A percentile compares a stretch with the other conserved stretches of the same genome.
phyloP scores from a whole-genome alignment of 192 early-diverging fungal genomes.

The Podila clonocystis region DNA sequence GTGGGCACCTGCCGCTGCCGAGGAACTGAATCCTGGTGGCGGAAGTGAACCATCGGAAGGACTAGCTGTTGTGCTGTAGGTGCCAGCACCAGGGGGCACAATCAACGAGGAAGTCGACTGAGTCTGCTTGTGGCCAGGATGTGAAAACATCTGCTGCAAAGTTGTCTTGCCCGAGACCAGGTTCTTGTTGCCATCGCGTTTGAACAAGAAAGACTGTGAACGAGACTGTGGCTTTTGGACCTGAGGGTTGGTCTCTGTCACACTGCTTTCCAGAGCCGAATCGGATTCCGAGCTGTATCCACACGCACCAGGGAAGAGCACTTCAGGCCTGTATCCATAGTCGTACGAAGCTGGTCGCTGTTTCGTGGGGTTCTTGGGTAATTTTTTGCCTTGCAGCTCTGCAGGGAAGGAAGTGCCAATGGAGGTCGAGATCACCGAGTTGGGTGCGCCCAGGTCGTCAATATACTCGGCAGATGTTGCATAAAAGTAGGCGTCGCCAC shows the following conservation, averaged over 20 bases:
- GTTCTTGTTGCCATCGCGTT: conserved; percentile 18
- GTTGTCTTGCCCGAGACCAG: not conserved
- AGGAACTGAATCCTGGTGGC: conserved; percentile 1
- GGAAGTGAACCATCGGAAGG: not conserved
- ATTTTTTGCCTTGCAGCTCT: conserved; percentile 19
- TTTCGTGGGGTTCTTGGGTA: not conserved
- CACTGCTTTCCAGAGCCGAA: not conserved
- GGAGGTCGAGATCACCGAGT: conserved; percentile 46
- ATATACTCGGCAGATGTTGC: conserved; percentile 42
- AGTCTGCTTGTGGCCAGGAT: conserved; percentile 31
- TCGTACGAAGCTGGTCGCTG: conserved; percentile 8
- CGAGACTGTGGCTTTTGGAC: not conserved
- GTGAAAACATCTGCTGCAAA: conserved; percentile 27
- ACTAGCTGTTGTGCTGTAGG: too few species aligned
- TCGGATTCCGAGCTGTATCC: conserved; percentile 17
- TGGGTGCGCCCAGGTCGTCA: conserved; percentile 29
- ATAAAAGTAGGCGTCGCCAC: conserved; percentile 33
- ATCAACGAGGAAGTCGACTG: conserved; percentile 32
- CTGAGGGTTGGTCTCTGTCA: not conserved
- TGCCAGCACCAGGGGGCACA: not conserved
- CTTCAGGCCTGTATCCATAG: not conserved
- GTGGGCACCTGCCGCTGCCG: conserved; percentile 3
- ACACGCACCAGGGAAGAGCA: not conserved
- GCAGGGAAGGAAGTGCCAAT: conserved; percentile 32
- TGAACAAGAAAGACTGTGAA: conserved; percentile 16